Evolutionary conservation across 2,329 filamentous ascomycete species (phyloP).

Genomic region (Cladophialophora bantiana): DNA sequence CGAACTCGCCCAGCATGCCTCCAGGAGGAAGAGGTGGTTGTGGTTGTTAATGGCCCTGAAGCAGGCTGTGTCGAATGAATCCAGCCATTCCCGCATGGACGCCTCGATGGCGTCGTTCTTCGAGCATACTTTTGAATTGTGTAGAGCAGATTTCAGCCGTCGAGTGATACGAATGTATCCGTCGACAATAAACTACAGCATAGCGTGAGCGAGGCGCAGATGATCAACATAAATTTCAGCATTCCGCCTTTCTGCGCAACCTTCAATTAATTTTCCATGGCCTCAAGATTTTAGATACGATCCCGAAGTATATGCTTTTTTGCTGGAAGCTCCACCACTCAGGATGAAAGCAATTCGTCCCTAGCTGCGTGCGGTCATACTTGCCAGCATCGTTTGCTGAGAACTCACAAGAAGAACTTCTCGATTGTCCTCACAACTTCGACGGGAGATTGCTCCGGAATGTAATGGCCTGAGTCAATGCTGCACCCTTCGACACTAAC

Average conservation of each 20-base stretch:
- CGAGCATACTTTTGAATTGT: not conserved
- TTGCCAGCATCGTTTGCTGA: not conserved
- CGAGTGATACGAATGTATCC: not conserved
- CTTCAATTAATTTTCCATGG: not conserved
- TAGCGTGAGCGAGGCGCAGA: not conserved
- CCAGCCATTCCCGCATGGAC: not conserved
- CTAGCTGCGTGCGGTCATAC: not conserved
- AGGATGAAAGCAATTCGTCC: not conserved
- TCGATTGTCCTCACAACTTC: conserved; percentile 1
- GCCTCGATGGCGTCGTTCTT: not conserved
- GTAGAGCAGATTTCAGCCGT: not conserved
- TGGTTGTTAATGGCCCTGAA: not conserved
- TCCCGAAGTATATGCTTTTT: not conserved
- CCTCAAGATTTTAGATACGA: not conserved
- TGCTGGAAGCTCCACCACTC: not conserved
- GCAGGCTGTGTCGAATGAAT: not conserved
- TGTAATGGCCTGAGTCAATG: conserved; percentile 8
- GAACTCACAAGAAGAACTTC: conserved; percentile 7
- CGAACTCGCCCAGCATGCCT: not conserved
- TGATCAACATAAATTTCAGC: not conserved
- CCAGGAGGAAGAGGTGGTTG: not conserved
- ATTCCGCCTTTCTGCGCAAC: not conserved
- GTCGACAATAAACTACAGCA: not conserved
- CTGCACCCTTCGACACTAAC: not conserved
- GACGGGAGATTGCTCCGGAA: conserved; percentile 5